These are phyloP conservation scores for Ophiostoma populinum DNA, from an alignment of 2,329 filamentous ascomycete species.

Conservation along the genomic window DNA sequence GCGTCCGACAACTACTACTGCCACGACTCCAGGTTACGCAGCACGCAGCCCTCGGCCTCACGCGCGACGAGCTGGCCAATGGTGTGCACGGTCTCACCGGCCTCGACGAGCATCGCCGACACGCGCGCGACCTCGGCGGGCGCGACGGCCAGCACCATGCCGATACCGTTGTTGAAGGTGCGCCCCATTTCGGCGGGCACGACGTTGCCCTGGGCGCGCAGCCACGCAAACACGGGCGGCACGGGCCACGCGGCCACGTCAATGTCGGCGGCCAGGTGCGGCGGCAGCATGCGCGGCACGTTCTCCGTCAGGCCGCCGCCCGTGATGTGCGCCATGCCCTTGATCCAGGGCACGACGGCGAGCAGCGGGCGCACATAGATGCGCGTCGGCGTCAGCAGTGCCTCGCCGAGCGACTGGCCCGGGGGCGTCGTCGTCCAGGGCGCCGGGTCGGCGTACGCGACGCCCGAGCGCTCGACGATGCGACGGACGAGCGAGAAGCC, in stretches of 20 bases:
- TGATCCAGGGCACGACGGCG: conserved; percentile 46
- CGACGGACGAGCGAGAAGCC: conserved; percentile 93
- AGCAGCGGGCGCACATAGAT: conserved; percentile 85
- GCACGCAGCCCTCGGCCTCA: conserved; percentile 38
- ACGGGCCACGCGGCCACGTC: conserved; percentile 61
- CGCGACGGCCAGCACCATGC: conserved; percentile 84
- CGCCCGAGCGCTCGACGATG: conserved; percentile 56
- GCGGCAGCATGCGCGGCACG: conserved; percentile 80
- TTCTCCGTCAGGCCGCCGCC: conserved; percentile 89
- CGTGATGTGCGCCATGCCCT: conserved; percentile 93
- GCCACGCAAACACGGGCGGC: conserved; percentile 71
- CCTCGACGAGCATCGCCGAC: conserved; percentile 38
- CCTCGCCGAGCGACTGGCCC: conserved; percentile 45
- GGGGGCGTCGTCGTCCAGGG: conserved; percentile 50
- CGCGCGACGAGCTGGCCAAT: conserved; percentile 54
- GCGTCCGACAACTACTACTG: too few relatives aligned
- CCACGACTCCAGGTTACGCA: conserved; percentile 38
- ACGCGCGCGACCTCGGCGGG: conserved; percentile 51
- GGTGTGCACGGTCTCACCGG: conserved; percentile 60
- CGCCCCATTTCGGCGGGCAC: conserved; percentile 65
- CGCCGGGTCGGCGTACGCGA: conserved; percentile 53
- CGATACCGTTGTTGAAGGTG: conserved; percentile 88
- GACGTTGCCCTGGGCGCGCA: conserved; percentile 58
- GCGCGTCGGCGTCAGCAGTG: conserved; percentile 71
- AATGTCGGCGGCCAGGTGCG: conserved; percentile 60